Base-by-base conservation (phyloP, 805 yeast species). In the Pichia kluyveri region DNA sequence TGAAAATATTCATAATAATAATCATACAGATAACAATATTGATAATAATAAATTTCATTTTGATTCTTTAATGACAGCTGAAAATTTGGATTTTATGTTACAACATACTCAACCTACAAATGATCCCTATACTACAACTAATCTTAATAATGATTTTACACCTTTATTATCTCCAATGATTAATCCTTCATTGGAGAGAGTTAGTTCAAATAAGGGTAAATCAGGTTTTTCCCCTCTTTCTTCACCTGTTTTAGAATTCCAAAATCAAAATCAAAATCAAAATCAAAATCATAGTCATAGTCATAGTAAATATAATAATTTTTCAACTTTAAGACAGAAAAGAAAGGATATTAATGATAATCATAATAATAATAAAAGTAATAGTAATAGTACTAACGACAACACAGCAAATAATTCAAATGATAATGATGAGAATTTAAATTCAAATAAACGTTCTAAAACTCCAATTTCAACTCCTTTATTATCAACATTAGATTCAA, bases 81-180 rank as follows among this genome's bases (percentile, higher is more conserved):
- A 32, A 32, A 7, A 32, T 9, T 32, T 32, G 36, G 36, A 32
- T 14, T 9, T 32, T 14, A 9, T 32, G 36, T 14, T 32, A 11
- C 36, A 32, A 11, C 36, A 9, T 11, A 8, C 36, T 32, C 36
- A 32, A 32, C 6, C 5, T 32, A 7, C 12, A 32, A 14, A 14
- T 32, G 31, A 28, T 10, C 31, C 10, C 31, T n/a, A n/a, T n/a
- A n/a, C n/a, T n/a, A n/a, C n/a, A 8, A 32, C 5, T 14, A 32
- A 32, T 32, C 6, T 5, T 12, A 14, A 80, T 84, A 19, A 82
- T 79, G 12, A 47, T 32, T 83, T 81, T 61, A 83, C 90, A 1
- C 90, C 91, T 0, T 69, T 83, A 51, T 76, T 81, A 2, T 81
- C 88, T 3, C 91, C 91, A 1, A 80, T 84, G 19, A 82, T 79